Conservation (phyloP, 805 yeast genomes). For the Dipodascus geniculatus region DNA sequence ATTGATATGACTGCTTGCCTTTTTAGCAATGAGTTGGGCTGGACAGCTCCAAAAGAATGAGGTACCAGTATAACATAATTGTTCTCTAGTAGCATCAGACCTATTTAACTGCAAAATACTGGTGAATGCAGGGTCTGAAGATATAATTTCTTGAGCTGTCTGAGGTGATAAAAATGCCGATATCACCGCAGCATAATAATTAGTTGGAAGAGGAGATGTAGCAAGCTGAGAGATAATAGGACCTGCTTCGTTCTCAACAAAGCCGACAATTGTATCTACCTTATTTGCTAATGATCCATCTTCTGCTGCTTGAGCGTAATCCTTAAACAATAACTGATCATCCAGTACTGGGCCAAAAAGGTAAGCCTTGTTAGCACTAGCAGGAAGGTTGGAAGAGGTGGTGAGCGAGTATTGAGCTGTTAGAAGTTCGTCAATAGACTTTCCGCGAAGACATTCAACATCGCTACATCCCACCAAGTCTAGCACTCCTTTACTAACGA, state of each 20-base stretch:
- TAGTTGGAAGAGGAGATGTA: not conserved
- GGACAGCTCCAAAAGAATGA: slow-evolving; percentile 19
- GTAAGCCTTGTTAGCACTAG: slow-evolving; percentile 11
- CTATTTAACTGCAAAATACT: not conserved
- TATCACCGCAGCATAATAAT: not conserved
- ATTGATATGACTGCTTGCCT: not conserved
- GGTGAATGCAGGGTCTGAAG: not conserved
- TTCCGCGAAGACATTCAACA: slow-evolving; percentile 6
- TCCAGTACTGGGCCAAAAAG: slow-evolving; percentile 22
- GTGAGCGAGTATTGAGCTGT: slow-evolving; percentile 4
- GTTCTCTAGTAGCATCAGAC: slow-evolving; percentile 8
- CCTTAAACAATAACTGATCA: slow-evolving; percentile 8
- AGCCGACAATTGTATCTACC: slow-evolving; percentile 19
- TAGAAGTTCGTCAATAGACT: slow-evolving; percentile 8
- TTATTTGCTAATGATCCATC: slow-evolving; percentile 11
- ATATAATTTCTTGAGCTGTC: not conserved
- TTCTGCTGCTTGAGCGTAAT: slow-evolving; percentile 10
- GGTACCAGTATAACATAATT: slow-evolving; percentile 12
- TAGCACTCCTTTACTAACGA: slow-evolving; percentile 3
- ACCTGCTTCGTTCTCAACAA: slow-evolving; percentile 17
- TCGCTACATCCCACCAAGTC: slow-evolving; percentile 8
- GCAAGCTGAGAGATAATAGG: slow-evolving; percentile 6
- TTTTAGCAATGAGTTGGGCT: slow-evolving; percentile 9
- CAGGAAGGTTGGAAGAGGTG: not conserved
- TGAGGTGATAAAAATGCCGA: not conserved